Conservation (phyloP, 805 yeast genomes). For the Phaffomyces thermotolerans region DNA sequence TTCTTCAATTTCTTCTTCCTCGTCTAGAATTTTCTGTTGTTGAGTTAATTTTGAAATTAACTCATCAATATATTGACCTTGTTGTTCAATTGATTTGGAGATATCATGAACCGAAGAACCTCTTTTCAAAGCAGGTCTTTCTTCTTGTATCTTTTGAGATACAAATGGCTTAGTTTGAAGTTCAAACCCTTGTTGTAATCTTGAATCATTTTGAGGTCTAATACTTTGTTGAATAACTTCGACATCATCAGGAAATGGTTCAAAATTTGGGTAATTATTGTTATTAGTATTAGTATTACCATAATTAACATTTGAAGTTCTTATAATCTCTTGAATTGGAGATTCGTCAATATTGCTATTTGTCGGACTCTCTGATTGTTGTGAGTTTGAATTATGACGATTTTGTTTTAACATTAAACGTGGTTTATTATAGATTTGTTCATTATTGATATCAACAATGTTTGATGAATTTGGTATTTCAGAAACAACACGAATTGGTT, state of each 20-base stretch:
- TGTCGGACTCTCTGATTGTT: too few relatives aligned
- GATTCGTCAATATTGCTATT: constrained; percentile 8
- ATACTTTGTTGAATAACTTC: not conserved
- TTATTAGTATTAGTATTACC: not conserved
- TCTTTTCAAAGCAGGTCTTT: not conserved
- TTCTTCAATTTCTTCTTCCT: not conserved
- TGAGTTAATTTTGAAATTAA: constrained; percentile 15
- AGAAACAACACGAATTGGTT: not conserved
- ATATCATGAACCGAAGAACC: constrained; percentile 9
- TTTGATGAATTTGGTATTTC: not conserved
- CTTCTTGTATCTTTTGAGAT: not conserved
- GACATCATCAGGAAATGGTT: not conserved
- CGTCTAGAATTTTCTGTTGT: constrained; percentile 1
- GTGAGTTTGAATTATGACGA: constrained; percentile 10
- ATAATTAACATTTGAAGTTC: constrained; percentile 10
- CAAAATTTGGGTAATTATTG: not conserved
- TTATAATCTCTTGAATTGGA: constrained; percentile 19
- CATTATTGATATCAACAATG: not conserved
- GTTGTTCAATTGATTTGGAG: constrained; percentile 20
- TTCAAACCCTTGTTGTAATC: not conserved
- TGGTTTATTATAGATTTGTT: constrained; percentile 9
- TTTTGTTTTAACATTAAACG: constrained; percentile 17
- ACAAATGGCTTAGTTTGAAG: not conserved
- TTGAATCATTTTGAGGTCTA: not conserved
- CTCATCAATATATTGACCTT: constrained; percentile 22